Evolutionary conservation across 2,329 filamentous ascomycete species (phyloP), one percentile per base, ranked within the genome.

Genomic region (Aspergillus flavus): DNA sequence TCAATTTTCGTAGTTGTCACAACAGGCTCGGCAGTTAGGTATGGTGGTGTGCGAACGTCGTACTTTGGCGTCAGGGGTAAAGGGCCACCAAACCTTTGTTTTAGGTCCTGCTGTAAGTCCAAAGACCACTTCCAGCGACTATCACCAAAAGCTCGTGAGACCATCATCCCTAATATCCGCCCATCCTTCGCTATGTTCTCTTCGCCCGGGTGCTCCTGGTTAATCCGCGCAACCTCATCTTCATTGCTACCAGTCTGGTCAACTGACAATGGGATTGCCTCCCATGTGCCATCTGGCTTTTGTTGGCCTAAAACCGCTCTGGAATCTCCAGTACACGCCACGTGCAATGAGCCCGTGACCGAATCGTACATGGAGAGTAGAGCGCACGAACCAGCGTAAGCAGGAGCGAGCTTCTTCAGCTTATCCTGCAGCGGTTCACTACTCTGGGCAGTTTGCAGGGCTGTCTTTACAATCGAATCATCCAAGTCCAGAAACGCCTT

Each of bases 111-210:
- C 62, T 84, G 79, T 6, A 86, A 75, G 2, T 83, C 79, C 16
- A 82, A 71, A 4, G 84, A 73, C 87, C 88, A 91, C 73, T 92
- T 92, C 87, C 87, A 91, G 62, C 85, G 82, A 57, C 84, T 82
- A 71, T 92, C 89, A 19, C 90, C 90, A 71, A 92, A 91, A 0
- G 87, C 89, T 6, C 89, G 82, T 0, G 88, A 87, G 1, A 90
- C 82, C 46, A 87, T 82, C 1, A 86, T 69, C 1, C 90, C 89
- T 63, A 90, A 80, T 0, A 91, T 75, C 0, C 89, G 83, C 0
- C 89, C 89, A 19, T 81, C 78, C 62, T 83, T 80, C 3, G 91
- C 80, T 12, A 88, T 81, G 10, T 83, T 77, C 21, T 83, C 79
- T 75, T 91, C 89, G 46, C 84, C 85, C 0, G 89, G 90, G 72